phyloP scores from a whole-genome alignment of 2,329 filamentous ascomycete species.

The Colletotrichum sp. region DNA sequence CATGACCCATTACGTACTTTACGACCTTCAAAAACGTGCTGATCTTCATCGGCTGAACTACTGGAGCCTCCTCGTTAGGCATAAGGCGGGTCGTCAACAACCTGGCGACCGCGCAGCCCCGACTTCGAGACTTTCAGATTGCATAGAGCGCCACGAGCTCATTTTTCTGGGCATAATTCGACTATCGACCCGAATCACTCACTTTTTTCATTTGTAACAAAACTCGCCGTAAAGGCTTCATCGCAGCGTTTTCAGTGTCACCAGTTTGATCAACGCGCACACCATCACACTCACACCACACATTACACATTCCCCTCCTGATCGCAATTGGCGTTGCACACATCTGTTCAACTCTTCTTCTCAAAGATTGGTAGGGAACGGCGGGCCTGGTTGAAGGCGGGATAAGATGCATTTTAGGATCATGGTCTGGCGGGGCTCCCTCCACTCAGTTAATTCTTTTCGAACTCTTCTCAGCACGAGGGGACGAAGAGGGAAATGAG shows the following conservation, averaged over 20 bases:
- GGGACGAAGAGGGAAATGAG: not conserved
- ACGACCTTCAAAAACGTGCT: slow-evolving; percentile 18
- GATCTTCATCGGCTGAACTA: slow-evolving; percentile 8
- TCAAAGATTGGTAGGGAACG: slow-evolving; percentile 21
- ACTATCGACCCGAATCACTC: slow-evolving; percentile 3
- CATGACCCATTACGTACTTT: slow-evolving; percentile 24
- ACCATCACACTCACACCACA: not conserved
- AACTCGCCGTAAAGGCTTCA: slow-evolving; percentile 2
- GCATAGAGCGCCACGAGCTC: slow-evolving; percentile 5
- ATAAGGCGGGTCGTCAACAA: not conserved
- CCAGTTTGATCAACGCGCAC: slow-evolving; percentile 3
- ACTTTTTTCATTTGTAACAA: slow-evolving; percentile 13
- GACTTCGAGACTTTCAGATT: slow-evolving; percentile 4
- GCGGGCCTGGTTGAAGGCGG: slow-evolving; percentile 13
- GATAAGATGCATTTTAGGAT: slow-evolving; percentile 22
- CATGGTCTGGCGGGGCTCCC: slow-evolving; percentile 4
- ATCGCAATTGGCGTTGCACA: slow-evolving; percentile 20
- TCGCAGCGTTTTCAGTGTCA: slow-evolving; percentile 6
- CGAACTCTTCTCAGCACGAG: not conserved
- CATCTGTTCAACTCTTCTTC: slow-evolving; percentile 14
- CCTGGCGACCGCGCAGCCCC: not conserved
- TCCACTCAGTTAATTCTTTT: not conserved
- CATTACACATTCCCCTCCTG: slow-evolving; percentile 1
- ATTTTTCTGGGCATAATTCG: not conserved
- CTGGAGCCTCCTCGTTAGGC: not conserved